Evolutionary conservation across 352 stramenopile genomes (phyloP).

Genomic region (Globisporangium cederbergense): DNA sequence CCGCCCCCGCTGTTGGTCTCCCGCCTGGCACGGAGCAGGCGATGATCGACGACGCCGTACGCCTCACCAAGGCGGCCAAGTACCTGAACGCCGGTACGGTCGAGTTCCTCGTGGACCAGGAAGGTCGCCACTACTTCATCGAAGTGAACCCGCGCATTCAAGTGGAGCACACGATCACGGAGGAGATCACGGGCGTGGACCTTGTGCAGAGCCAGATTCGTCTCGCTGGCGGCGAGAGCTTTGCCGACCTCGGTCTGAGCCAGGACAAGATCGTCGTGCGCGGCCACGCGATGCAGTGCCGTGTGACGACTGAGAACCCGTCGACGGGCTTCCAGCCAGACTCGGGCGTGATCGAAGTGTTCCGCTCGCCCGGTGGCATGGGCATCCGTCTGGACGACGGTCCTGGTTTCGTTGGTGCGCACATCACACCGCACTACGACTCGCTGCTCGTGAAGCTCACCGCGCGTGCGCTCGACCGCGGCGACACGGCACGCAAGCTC

Average conservation of each 20-base stretch:
- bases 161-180: slow-evolving; percentile 92
- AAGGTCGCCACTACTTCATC: slow-evolving; percentile 94
- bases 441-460: slow-evolving; percentile 98
- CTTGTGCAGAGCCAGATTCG: slow-evolving; percentile 96
- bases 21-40: slow-evolving; percentile 76
- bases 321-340: slow-evolving; percentile 94
- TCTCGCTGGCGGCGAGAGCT: slow-evolving; percentile 90
- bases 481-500: slow-evolving; percentile 92
- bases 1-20: slow-evolving; percentile 88
- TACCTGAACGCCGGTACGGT: slow-evolving; percentile 98
- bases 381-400: slow-evolving; percentile 96
- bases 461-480: slow-evolving; percentile 86
- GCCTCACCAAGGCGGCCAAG: slow-evolving; percentile 87
- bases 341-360: slow-evolving; percentile 96
- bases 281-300: slow-evolving; percentile 96
- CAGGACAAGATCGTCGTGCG: slow-evolving; percentile 92
- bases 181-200: slow-evolving; percentile 94
- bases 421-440: slow-evolving; percentile 98
- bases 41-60: slow-evolving; percentile 92
- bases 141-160: slow-evolving; percentile 99
- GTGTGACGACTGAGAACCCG: slow-evolving; percentile 96
- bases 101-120: slow-evolving; percentile 97
- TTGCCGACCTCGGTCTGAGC: slow-evolving; percentile 91
- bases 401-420: slow-evolving; percentile 93
- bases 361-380: slow-evolving; percentile 92